Evolutionary conservation across 345 rosid species (phyloP), one percentile per base, ranked within the genome.

Genomic region (Brassica cretica): DNA sequence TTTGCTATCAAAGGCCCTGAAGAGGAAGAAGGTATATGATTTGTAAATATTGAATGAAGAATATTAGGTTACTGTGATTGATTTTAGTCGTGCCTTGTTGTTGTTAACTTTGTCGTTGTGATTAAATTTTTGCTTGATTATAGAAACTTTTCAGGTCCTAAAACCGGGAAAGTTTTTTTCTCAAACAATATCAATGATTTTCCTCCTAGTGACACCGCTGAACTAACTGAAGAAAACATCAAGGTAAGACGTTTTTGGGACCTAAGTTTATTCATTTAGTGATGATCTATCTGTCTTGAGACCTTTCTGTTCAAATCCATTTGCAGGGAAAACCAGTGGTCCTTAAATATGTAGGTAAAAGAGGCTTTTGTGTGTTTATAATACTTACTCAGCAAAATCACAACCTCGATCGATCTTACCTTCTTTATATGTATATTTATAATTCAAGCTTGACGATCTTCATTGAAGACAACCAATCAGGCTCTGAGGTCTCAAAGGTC

Each of bases 161-260:
- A 51, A 14, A 51, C 56, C 5, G 56, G 2, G 56, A 51, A 51
- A 18, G 30, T 27, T 27, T 51, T 51, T 51, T 51, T 51, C 56
- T 51, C 56, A n/a, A 51, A 51, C 56, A 51, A 51, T 51, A 19
- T 51, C 16, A 51, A 51, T 51, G 56, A 51, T 51, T 51, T 51
- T 51, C 56, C 56, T 51, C 56, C 56, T n/a, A 51, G 56, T 51
- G 56, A 51, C 56, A n/a, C 56, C 56, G 56, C 56, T 51, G 56
- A 51, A n/a, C 56, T 51, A 51, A 51, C 56, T n/a, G 56, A 51
- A 51, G 56, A 51, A 51, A 51, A 51, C 56, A 18, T 51, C 8
- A 51, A 51, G 19, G 56, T 51, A 51, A 46, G 8, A 51, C 55
- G 6, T 5, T n/a, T n/a, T 51, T n/a, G 19, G 6, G 8, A 51